Base-by-base conservation (phyloP, 225 moss, liverwort and hornwort species). In the Lunularia cruciata region DNA sequence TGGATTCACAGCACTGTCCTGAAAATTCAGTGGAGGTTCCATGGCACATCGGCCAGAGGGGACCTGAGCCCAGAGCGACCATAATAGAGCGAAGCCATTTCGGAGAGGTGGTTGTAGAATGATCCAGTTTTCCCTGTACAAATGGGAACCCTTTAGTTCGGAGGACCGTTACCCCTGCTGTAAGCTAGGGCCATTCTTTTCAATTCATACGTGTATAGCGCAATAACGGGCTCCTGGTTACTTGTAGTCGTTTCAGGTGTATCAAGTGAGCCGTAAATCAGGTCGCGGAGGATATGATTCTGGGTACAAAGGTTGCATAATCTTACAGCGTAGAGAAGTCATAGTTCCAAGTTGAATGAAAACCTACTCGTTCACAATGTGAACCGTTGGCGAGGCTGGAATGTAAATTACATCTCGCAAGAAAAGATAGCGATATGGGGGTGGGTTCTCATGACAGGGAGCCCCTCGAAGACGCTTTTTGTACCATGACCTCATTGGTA, bases 181-280 rank as follows among this genome's bases (percentile, higher is more conserved):
- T 64, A 9, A 46, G 26, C 27, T 22, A 65, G 70, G 65, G 62
- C 47, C 73, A 78, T 73, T 74, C 65, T 70, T 73, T 74, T 57
- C 54, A 48, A 63, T 63, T 73, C 39, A 63, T 48, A 26, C 56
- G 64, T 57, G 73, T 73, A 45, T 72, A 63, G 35, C 8, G 42
- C 70, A 51, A 54, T 73, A 70, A 58, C 19, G 69, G 69, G 68
- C 69, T 19, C 8, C 32, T 67, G 67, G n/a, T 23, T 45, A 48
- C 30, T 56, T 55, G 51, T 27, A 48, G 8, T 52, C 6, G 43
- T 35, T 37, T 51, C 60, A 26, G n/a, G n/a, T 73, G 47, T 74
- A 27, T 40, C 57, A 58, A 73, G 6, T 63, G 47, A 60, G 6
- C 22, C 23, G 35, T 6, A 52, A 19, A 35, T 22, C 26, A n/a